These are phyloP conservation scores for Marasmius tenuissimus DNA, from an alignment of 1,284 basidiomycete species.

Conservation along the genomic window DNA sequence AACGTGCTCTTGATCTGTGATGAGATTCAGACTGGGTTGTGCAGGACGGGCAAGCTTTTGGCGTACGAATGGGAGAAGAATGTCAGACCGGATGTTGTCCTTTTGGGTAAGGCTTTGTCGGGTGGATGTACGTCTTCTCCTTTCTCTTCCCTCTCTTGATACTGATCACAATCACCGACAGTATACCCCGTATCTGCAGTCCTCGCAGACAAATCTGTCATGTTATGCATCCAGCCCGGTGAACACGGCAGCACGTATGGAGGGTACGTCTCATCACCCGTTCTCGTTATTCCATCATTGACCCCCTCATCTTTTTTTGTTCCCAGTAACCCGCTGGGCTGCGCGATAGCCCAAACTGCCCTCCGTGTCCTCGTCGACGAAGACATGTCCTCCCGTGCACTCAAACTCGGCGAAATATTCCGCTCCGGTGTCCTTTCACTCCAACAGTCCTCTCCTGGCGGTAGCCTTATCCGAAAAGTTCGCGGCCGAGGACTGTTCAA, in stretches of 20 bases:
- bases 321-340: conserved; percentile 88
- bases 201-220: conserved; percentile 85
- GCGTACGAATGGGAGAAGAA: conserved; percentile 82
- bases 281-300: background rate
- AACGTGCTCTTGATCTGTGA: conserved; percentile 96
- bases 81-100: conserved; percentile 89
- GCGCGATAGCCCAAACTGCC: conserved; percentile 91
- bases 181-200: conserved; percentile 98
- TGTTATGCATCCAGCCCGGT: conserved; percentile 95
- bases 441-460: conserved; percentile 37
- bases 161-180: conserved; percentile 25
- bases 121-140: conserved; percentile 68
- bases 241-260: conserved; percentile 98
- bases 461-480: conserved; percentile 69
- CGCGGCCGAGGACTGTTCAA: conserved; percentile 90
- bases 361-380: conserved; percentile 89
- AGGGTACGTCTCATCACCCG: conserved; percentile 51
- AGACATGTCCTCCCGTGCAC: conserved; percentile 78
- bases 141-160: conserved; percentile 1
- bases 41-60: conserved; percentile 85
- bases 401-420: conserved; percentile 81
- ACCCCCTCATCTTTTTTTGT: background rate
- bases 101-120: conserved; percentile 94
- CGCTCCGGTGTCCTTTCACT: conserved; percentile 64
- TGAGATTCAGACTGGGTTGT: conserved; percentile 94